phyloP scores from a whole-genome alignment of 352 stramenopile species.

The Lagenidium sp. region DNA sequence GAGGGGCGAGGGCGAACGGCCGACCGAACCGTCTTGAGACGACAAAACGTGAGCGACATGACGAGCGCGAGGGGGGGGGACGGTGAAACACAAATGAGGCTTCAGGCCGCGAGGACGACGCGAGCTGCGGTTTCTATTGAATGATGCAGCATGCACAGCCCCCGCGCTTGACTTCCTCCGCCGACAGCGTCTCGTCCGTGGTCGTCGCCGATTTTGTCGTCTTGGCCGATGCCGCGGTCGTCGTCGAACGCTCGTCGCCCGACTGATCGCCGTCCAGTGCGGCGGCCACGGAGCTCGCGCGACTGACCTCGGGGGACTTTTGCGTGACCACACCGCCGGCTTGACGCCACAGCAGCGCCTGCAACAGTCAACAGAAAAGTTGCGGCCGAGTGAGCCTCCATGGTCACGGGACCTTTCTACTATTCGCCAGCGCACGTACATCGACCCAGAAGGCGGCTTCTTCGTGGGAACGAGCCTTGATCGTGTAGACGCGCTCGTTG shows the following conservation, averaged over 20 bases:
- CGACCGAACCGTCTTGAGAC: no score
- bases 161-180: constrained; percentile 31
- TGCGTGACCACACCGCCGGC: constrained; percentile 69
- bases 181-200: constrained; percentile 8
- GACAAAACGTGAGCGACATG: no score
- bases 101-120: background rate
- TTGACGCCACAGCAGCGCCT: constrained; percentile 79
- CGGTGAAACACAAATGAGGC: background rate
- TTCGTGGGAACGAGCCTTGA: constrained; percentile 82
- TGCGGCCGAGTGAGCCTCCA: no score
- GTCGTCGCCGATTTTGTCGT: background rate
- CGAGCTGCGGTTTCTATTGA: constrained; percentile 39
- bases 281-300: constrained; percentile 23
- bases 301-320: constrained; percentile 51
- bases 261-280: constrained; percentile 27
- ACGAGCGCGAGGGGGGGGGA: background rate
- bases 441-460: constrained; percentile 86
- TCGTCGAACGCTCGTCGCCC: constrained; percentile 15
- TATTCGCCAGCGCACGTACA: constrained; percentile 22
- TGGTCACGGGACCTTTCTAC: no score
- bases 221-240: constrained; percentile 14
- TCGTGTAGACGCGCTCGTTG: constrained; percentile 87
- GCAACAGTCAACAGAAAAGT: no score
- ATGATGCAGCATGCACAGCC: constrained; percentile 58
- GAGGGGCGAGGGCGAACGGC: no score